Base-by-base conservation (phyloP, 2,329 filamentous ascomycete genomes). In the Colletotrichum horii region DNA sequence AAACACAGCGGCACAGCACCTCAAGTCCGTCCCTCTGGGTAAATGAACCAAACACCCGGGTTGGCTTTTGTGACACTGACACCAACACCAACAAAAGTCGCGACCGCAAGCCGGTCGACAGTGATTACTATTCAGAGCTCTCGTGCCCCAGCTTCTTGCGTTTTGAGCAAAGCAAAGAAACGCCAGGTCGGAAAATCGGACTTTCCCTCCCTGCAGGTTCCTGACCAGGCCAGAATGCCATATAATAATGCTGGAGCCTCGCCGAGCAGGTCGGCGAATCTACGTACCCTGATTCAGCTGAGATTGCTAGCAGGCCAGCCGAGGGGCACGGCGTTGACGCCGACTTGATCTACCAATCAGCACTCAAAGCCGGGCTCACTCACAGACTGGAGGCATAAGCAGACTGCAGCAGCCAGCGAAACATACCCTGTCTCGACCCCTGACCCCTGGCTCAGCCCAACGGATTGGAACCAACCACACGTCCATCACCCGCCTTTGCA, bases 381-480 rank as follows among this genome's bases (percentile, higher is more conserved):
- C 56, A 69, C 74, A 60, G 58, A 74, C 70, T 32, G 28, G 26
- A 15, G 64, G 38, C 56, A 38, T 76, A 60, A 74, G 70, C 70
- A 69, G 73, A 67, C 58, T 74, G 70, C 70, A 69, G 74, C 62
- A 28, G 56, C 55, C 62, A 66, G 55, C 64, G 64, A 73, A 70
- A 73, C 64, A 68, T 64, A 22, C 55, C 64, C 34, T 60, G 64
- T 60, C 48, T 58, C 58, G 24, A 58, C 70, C 73, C 74, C 58
- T 76, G 74, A 60, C 74, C 74, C 64, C 58, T 74, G 65, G 64
- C 34, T 74, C 70, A 73, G 56, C 68, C 74, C 74, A 68, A 52
- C 56, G 32, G 56, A 65, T 65, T 73, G 70, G 74, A 73, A 69
- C 70, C 70, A 73, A 69, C 73, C 74, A 69, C 32, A 65, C 74